Conservation (phyloP, 2,329 filamentous ascomycete genomes). For the Akanthomyces muscarius region DNA sequence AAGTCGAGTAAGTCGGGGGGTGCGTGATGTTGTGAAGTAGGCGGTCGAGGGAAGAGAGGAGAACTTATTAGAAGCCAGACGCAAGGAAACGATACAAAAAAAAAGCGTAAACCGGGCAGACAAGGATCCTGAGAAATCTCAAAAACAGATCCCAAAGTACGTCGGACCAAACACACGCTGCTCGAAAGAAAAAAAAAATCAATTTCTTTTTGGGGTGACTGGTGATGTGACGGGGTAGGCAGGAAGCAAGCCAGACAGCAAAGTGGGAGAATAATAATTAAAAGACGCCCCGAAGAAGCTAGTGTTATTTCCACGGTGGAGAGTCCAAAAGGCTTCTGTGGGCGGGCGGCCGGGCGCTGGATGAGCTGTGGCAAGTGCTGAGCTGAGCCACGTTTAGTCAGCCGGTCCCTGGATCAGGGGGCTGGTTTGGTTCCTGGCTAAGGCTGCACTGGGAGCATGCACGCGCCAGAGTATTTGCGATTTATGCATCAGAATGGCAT, state of each 20-base stretch:
- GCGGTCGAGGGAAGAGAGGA: conserved; percentile 22
- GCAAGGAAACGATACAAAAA: conserved; percentile 18
- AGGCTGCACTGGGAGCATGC: background rate
- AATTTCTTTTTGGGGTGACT: conserved; percentile 10
- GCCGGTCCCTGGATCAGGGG: background rate
- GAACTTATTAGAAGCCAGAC: conserved; percentile 13
- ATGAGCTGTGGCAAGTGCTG: background rate
- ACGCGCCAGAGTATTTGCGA: too few relatives aligned
- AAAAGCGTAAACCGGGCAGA: conserved; percentile 13
- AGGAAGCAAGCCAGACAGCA: conserved; percentile 20
- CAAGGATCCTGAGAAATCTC: conserved; percentile 14
- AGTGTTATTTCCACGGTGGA: conserved; percentile 15
- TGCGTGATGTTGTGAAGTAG: conserved; percentile 14
- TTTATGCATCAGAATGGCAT: too few relatives aligned
- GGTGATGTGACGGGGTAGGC: conserved; percentile 15
- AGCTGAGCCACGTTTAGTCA: background rate
- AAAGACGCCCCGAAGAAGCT: conserved; percentile 15
- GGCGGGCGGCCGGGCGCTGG: background rate
- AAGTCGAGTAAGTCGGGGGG: conserved; percentile 5
- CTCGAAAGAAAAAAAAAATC: conserved; percentile 17
- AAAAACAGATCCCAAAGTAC: conserved; percentile 13
- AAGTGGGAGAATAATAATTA: conserved; percentile 18
- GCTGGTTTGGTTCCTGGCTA: background rate
- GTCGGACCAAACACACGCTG: conserved; percentile 16
- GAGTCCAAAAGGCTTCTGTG: background rate